Base-by-base conservation (phyloP, 768 basidiomycete species). In the Amanita phalloides region DNA sequence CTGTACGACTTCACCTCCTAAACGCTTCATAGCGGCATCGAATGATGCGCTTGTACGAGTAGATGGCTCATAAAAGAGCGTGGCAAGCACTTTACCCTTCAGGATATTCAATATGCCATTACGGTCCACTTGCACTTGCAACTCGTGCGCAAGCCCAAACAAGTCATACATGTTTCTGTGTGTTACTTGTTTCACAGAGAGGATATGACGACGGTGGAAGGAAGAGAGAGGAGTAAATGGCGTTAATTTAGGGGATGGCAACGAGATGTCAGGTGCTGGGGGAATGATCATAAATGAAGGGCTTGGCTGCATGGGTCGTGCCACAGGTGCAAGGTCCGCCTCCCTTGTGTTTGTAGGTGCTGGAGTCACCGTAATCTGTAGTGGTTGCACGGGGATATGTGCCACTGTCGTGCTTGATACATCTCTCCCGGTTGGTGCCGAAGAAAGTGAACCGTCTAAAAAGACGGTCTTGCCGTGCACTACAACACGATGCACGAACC, bases 11-110 rank as follows among this genome's bases (percentile, higher is more conserved):
- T 94, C 82, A 17, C 96, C 96, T 25, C 96, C 96, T 60, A 92
- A 92, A 46, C 96, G 82, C 66, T 96, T 95, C 96, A 98, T 99
- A 9, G 96, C 96, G 2, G 95, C 86, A 63, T 99, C 95, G 61
- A 99, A 99, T 7, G 95, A 97, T 3, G 87, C 78, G 55, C 90
- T 92, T 3, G 96, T 99, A 32, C 96, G 78, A 2, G 96, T 99
- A 2, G 93, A 96, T 1, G 95, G 90, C 65, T 99, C 96, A 65
- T 92, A 99, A 76, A 99, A 99, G 35, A 94, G 64, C 20, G 84
- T 93, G 63, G 86, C 91, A 5, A 99, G 77, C 1, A 99, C 84
- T 54, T 86, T 89, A 35, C 95, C 95, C 56, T 85, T 88, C 42
- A 98, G 74, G 53, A 96, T 81, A 58, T 98, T 92, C 51, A 97